These are phyloP conservation scores for Euphorbia lathyris DNA, from an alignment of 345 rosid genomes.

Conservation along the genomic window DNA sequence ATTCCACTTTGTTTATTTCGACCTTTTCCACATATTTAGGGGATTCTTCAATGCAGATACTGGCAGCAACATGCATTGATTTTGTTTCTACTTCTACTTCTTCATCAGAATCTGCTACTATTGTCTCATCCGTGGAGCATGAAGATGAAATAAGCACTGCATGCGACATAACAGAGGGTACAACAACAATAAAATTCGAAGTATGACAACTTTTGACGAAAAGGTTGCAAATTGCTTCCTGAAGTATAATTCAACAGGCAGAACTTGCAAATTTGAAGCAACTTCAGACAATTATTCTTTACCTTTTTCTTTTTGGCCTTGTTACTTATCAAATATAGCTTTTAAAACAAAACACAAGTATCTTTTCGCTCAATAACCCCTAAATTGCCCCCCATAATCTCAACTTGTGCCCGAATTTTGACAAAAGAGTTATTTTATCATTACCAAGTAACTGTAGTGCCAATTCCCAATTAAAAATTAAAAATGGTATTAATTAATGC, in stretches of 20 bases:
- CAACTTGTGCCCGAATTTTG: too few species aligned
- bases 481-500: not conserved
- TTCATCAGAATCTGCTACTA: slow-evolving; percentile 85
- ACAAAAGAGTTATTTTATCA: too few species aligned
- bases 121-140: slow-evolving; percentile 93
- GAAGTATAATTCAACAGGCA: not conserved
- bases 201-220: not conserved
- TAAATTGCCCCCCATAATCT: too few species aligned
- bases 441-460: too few species aligned
- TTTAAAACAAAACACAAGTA: not conserved
- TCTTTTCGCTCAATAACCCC: not conserved
- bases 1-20: slow-evolving; percentile 32
- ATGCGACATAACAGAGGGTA: slow-evolving; percentile 9
- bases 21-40: slow-evolving; percentile 19
- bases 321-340: not conserved
- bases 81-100: slow-evolving; percentile 60
- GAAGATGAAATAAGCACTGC: slow-evolving; percentile 82
- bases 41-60: slow-evolving; percentile 29
- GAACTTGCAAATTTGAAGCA: not conserved
- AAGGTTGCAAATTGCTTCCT: not conserved
- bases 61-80: slow-evolving; percentile 31
- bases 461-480: not conserved
- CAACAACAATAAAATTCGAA: not conserved
- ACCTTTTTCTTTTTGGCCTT: not conserved
- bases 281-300: not conserved